Conservation (phyloP, 2,329 filamentous ascomycete species). For the Penicillium sp. region DNA sequence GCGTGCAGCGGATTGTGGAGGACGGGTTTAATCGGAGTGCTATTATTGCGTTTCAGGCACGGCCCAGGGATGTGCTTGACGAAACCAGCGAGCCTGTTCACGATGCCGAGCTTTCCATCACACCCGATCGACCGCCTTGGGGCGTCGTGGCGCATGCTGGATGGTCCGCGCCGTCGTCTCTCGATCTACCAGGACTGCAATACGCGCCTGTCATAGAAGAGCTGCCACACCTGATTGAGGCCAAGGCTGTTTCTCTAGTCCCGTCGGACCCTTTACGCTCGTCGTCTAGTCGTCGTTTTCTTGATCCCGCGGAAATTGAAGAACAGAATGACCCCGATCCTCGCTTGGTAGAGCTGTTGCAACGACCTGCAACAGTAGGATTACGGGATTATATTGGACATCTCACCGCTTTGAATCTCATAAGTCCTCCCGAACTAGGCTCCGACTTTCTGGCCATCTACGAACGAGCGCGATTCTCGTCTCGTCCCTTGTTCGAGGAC, state of each 20-base stretch:
- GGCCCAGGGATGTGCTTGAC: conserved; percentile 58
- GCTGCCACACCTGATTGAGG: conserved; percentile 85
- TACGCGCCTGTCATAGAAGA: conserved; percentile 79
- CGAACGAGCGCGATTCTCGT: conserved; percentile 80
- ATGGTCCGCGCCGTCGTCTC: conserved; percentile 76
- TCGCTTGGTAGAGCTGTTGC: conserved; percentile 66
- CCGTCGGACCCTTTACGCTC: conserved; percentile 51
- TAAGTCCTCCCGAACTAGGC: conserved; percentile 48
- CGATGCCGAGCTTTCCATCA: conserved; percentile 29
- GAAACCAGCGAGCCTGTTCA: conserved; percentile 32
- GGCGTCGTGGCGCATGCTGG: conserved; percentile 80
- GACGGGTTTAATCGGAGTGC: conserved; percentile 72
- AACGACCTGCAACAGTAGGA: conserved; percentile 66
- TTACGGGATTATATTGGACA: conserved; percentile 75
- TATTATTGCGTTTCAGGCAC: conserved; percentile 71
- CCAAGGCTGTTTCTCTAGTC: conserved; percentile 82
- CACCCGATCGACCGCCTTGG: conserved; percentile 60
- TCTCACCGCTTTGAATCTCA: conserved; percentile 64
- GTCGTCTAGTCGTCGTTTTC: conserved; percentile 31
- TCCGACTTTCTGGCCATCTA: conserved; percentile 68
- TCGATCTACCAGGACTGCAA: conserved; percentile 74
- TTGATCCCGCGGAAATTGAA: conserved; percentile 33
- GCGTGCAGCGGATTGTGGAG: conserved; percentile 71
- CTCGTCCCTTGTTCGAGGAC: conserved; percentile 60
- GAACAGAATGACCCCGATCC: conserved; percentile 53